Evolutionary conservation across 805 yeast species (phyloP).

Genomic region (Spathaspora boniae): DNA sequence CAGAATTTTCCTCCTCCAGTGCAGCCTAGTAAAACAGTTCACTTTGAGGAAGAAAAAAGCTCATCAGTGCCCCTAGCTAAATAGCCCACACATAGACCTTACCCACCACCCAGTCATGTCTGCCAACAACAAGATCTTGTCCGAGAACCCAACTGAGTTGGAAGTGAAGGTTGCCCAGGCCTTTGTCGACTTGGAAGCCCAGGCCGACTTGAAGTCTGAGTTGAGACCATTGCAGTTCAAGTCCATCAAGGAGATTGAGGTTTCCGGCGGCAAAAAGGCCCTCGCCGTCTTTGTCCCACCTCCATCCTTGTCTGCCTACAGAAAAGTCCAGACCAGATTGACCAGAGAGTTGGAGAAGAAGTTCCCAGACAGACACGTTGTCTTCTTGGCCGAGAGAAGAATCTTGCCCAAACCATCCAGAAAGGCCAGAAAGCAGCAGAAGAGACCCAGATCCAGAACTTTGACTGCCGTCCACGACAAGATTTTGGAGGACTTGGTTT

Average conservation of each 20-base stretch:
- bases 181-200: constrained; percentile 92
- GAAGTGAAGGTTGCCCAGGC: constrained; percentile 99
- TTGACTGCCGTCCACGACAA: constrained; percentile 98
- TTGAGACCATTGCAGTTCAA: constrained; percentile 98
- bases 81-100: constrained; percentile 4
- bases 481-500: constrained; percentile 97
- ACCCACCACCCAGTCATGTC: constrained; percentile 3
- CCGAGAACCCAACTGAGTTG: constrained; percentile 95
- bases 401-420: constrained; percentile 99
- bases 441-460: constrained; percentile 99
- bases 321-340: constrained; percentile 94
- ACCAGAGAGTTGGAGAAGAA: constrained; percentile 99
- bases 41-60: constrained; percentile 8
- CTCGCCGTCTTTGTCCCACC: constrained; percentile 97
- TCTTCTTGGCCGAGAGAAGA: constrained; percentile 99
- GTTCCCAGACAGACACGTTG: constrained; percentile 99
- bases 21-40: constrained; percentile 4
- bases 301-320: constrained; percentile 88
- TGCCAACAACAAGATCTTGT: constrained; percentile 65
- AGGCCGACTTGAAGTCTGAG: constrained; percentile 95
- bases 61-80: not conserved
- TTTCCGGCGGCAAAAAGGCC: constrained; percentile 97
- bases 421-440: constrained; percentile 88
- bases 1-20: constrained; percentile 9
- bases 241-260: constrained; percentile 97